phyloP scores from a whole-genome alignment of 192 early-diverging fungal species.

The Entophlyctis luteolus region DNA sequence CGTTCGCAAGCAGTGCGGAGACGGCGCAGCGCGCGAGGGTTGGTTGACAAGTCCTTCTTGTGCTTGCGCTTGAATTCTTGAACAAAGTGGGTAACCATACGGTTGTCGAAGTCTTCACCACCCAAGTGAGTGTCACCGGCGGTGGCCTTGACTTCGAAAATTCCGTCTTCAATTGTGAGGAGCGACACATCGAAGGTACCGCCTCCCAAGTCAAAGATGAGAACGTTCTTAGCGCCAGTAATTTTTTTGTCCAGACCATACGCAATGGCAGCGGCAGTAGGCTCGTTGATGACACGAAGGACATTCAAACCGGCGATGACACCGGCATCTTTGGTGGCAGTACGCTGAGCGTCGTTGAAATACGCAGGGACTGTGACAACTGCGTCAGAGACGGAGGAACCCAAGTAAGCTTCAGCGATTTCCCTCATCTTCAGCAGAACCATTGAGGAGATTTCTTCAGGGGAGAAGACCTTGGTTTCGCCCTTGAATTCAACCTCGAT shows the following conservation, averaged over 20 bases:
- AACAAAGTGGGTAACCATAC: constrained; percentile 89
- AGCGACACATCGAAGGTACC: constrained; percentile 98
- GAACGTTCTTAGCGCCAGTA: constrained; percentile 82
- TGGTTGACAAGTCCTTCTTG: constrained; percentile 89
- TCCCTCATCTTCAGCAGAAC: constrained; percentile 97
- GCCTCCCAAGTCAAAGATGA: constrained; percentile 97
- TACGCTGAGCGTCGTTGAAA: constrained; percentile 99
- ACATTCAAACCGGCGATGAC: constrained; percentile 94
- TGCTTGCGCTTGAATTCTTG: constrained; percentile 98
- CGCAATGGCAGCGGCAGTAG: constrained; percentile 97
- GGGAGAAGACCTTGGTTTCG: constrained; percentile 92
- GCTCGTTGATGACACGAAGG: constrained; percentile 99
- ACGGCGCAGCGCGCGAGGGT: constrained; percentile 92
- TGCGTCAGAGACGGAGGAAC: constrained; percentile 79
- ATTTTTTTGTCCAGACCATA: constrained; percentile 98
- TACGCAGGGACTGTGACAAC: constrained; percentile 97
- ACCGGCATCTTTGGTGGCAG: constrained; percentile 99
- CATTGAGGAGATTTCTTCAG: constrained; percentile 96
- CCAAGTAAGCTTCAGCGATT: constrained; percentile 83
- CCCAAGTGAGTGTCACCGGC: constrained; percentile 98
- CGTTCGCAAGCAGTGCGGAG: constrained; percentile 96
- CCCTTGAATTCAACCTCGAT: constrained; percentile 93
- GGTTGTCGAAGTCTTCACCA: constrained; percentile 99
- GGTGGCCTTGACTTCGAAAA: constrained; percentile 98
- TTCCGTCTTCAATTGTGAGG: constrained; percentile 92